Percentiles rank a stretch among this genome's conserved stretches.
phyloP scores from a whole-genome alignment of 1,139 yeast genomes.

The Sugiyamaella pinicola region DNA sequence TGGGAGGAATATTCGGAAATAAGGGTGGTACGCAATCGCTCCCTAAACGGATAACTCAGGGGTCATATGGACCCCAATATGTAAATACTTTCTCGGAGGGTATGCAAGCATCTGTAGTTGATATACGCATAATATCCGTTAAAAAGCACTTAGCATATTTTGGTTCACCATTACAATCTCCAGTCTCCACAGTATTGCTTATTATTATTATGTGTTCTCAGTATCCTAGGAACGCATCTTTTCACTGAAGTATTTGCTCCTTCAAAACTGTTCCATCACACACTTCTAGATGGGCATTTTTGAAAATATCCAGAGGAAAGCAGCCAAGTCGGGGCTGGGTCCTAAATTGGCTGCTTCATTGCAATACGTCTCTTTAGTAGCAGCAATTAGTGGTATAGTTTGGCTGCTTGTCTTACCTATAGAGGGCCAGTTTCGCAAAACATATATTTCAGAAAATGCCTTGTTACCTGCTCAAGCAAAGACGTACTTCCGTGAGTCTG shows the following conservation, averaged over 20 bases:
- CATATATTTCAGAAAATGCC: slow-evolving; percentile 94
- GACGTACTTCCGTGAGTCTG: slow-evolving; percentile 89
- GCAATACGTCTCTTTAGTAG: slow-evolving; percentile 63
- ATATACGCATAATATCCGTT: background rate
- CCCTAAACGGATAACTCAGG: background rate
- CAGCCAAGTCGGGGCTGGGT: slow-evolving; percentile 38
- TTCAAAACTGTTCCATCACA: background rate
- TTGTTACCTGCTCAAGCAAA: slow-evolving; percentile 95
- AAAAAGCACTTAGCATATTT: background rate
- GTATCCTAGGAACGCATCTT: background rate
- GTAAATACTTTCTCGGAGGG: no score
- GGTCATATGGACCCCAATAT: background rate
- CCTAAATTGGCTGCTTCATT: slow-evolving; percentile 42
- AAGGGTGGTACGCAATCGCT: no score
- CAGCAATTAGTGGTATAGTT: slow-evolving; percentile 60
- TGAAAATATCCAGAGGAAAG: slow-evolving; percentile 40
- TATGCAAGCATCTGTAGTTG: background rate
- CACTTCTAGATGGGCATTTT: slow-evolving; percentile 41
- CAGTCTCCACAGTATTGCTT: background rate
- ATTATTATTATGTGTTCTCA: background rate
- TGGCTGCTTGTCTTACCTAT: slow-evolving; percentile 75
- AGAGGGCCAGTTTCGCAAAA: slow-evolving; percentile 77
- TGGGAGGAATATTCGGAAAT: no score
- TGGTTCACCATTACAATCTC: no score
- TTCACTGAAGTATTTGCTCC: background rate